Conservation (phyloP, 1,284 basidiomycete genomes). For the Boletus semigastroideus region DNA sequence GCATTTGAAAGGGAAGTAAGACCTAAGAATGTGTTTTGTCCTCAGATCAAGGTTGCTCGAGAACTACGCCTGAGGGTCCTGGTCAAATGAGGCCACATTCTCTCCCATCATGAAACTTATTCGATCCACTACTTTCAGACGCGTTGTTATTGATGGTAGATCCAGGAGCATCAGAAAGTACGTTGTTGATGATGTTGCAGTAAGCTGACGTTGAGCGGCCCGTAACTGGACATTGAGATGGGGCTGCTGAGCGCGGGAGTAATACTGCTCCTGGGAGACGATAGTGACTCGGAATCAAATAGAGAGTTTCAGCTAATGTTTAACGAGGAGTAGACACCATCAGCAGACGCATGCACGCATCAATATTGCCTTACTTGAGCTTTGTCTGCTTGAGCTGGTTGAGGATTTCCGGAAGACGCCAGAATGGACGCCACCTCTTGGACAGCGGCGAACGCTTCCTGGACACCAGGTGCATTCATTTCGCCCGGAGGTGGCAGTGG, state of each 20-base stretch:
- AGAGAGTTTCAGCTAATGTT: neutral
- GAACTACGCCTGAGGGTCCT: neutral
- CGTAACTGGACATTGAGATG: neutral
- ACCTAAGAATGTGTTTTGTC: neutral
- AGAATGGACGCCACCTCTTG: neutral
- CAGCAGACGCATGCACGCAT: neutral
- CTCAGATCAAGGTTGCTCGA: neutral
- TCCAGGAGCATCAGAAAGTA: neutral
- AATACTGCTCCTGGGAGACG: neutral
- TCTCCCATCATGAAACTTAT: constrained; percentile 3
- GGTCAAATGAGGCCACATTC: neutral
- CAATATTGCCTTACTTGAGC: neutral
- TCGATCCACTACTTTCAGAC: constrained; percentile 6
- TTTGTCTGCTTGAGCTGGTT: neutral
- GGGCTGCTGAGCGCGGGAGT: constrained; percentile 9
- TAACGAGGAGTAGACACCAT: neutral
- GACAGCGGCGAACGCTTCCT: neutral
- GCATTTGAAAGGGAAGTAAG: no score
- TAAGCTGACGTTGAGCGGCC: neutral
- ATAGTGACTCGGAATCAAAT: neutral
- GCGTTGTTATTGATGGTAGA: constrained; percentile 14
- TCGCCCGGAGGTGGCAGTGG: neutral
- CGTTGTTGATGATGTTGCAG: constrained; percentile 5
- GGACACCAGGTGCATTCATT: neutral
- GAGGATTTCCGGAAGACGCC: neutral